Base-by-base conservation (phyloP, 108 stramenopile genomes). In the Nitzschia palea region DNA sequence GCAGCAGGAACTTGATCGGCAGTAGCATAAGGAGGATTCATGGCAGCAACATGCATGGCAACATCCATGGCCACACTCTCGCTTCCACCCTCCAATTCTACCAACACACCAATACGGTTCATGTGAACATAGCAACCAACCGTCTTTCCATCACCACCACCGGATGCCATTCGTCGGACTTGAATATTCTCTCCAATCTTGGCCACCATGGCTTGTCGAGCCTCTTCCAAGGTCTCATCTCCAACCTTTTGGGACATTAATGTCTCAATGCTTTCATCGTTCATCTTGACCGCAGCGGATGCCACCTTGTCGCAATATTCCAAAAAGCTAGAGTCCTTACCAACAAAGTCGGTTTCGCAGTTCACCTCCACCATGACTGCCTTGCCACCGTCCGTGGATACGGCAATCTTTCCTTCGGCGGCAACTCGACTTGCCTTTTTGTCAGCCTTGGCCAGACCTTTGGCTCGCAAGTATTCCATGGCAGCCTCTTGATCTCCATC, bases 301-400 rank as follows among this genome's bases (percentile, higher is more conserved):
- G 93, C 89, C 29, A 88, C 86, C 36, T 60, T 63, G 12, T 84
- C 76, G 61, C 80, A 84, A 55, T 87, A 86, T 34, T 47, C 80
- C 28, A 78, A 52, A 68, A 92, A 92, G 25, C 68, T 72, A 4
- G 57, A 70, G 44, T 86, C 83, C 47, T 52, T 54, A 5, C 42
- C 68, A 15, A 92, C 90, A 62, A 95, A 95, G 57, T 95, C 94
- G 25, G 94, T 95, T 67, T 92, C 89, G 69, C 90, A 95, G 79
- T 95, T 92, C 45, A 87, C 79, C 66, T 95, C 89, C 20, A 95
- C 89, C 67, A 95, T 75, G 53, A 84, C 89, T n/a, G 84, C 78
- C 55, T 75, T 87, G 26, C 82, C 83, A 52, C 62, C 65, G 33
- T 70, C 72, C 1, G 62, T 54, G 52, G 77, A 74, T 29, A 76